phyloP scores from a whole-genome alignment of 129 eudicot genomes.

The Centaurea solstitialis region DNA sequence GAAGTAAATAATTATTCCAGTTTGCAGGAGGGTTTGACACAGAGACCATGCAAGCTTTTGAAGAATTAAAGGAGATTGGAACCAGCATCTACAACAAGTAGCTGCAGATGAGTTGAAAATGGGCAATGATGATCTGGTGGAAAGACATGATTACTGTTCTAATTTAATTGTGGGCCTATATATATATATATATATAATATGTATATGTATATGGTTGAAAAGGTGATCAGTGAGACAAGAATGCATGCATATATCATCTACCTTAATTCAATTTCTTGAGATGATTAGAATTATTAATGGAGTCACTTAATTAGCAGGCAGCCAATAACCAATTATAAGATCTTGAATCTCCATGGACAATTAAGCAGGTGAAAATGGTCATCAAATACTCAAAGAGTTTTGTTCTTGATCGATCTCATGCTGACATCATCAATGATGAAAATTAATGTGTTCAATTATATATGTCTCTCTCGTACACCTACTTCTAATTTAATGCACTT shows the following conservation, averaged over 20 bases:
- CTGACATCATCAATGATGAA: not conserved
- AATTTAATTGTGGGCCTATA: not conserved
- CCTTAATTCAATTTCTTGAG: not conserved
- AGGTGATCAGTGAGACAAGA: not conserved
- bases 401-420: not conserved
- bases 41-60: constrained; percentile 71
- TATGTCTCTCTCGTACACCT: not conserved
- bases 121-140: not conserved
- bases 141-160: not conserved
- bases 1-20: constrained; percentile 23
- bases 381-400: not conserved
- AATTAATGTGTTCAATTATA: not conserved
- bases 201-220: not conserved
- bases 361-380: not conserved
- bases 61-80: constrained; percentile 60
- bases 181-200: not conserved
- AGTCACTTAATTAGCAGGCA: not conserved
- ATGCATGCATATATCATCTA: not conserved
- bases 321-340: not conserved
- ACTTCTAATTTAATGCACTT: not conserved
- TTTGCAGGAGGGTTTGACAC: constrained; percentile 93
- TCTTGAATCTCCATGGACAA: not conserved
- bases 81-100: constrained; percentile 17
- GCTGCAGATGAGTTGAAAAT: constrained; percentile 4
- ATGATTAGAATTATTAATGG: not conserved